A percentile compares a stretch with the other conserved stretches of the same genome.
These are phyloP conservation scores for Macrolepiota fuliginosa DNA, from an alignment of 768 basidiomycete genomes.

Conservation along the genomic window DNA sequence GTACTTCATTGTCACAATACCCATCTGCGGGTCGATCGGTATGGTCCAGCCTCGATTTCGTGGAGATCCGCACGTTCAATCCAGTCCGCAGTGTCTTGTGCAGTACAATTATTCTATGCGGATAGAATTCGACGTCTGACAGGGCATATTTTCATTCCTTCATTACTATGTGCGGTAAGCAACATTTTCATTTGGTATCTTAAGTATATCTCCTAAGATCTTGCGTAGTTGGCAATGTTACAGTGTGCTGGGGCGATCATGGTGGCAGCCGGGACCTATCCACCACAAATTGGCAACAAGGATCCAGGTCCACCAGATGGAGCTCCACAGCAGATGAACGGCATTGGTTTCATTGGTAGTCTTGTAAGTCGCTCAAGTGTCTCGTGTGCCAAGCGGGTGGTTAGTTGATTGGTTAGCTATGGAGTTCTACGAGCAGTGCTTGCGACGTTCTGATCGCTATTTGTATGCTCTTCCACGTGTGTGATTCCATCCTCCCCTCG, in stretches of 20 bases:
- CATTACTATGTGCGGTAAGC: not conserved
- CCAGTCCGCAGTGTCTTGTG: not conserved
- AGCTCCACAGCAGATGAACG: not conserved
- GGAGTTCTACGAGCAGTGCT: not conserved
- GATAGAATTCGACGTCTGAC: not conserved
- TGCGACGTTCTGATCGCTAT: slow-evolving; percentile 6
- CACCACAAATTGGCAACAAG: not conserved
- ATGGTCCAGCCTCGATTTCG: not conserved
- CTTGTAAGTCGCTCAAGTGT: not conserved
- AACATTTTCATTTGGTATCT: not conserved
- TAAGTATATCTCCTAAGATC: not conserved
- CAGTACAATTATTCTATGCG: slow-evolving; percentile 1
- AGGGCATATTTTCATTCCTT: not conserved
- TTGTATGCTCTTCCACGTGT: slow-evolving; percentile 4
- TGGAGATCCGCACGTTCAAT: not conserved
- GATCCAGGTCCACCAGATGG: not conserved
- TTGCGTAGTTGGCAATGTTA: not conserved
- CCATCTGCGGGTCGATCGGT: slow-evolving; percentile 6
- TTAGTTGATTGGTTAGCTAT: not conserved
- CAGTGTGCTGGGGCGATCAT: slow-evolving; percentile 5
- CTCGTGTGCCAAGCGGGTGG: too few relatives aligned
- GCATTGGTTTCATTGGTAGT: not conserved
- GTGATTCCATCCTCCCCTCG: not conserved
- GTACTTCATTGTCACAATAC: not conserved
- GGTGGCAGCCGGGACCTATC: slow-evolving; percentile 1